Evolutionary conservation across 2,329 filamentous ascomycete species (phyloP).

Genomic region (Fusarium burgessii): DNA sequence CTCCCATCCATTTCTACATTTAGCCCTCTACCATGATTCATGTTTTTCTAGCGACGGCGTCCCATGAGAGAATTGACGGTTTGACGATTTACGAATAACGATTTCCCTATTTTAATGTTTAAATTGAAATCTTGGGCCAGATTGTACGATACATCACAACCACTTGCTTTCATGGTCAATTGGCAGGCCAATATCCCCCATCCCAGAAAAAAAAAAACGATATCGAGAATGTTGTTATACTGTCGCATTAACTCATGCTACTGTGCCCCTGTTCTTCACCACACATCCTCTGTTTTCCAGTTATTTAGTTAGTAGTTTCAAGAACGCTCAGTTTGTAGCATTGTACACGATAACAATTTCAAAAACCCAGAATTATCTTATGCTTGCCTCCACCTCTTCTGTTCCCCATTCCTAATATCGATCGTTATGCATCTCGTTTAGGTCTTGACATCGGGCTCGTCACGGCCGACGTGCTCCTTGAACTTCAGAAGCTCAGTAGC

Average conservation of each 20-base stretch:
- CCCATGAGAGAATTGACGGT: constrained; percentile 27
- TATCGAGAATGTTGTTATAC: constrained; percentile 30
- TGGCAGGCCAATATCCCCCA: constrained; percentile 13
- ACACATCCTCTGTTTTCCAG: constrained; percentile 15
- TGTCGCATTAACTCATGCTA: constrained; percentile 32
- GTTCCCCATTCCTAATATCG: constrained; percentile 1
- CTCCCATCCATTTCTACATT: constrained; percentile 8
- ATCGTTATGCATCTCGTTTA: constrained; percentile 56
- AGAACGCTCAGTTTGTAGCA: constrained; percentile 47
- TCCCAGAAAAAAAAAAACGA: background rate
- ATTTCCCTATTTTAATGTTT: constrained; percentile 37
- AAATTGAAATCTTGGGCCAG: constrained; percentile 29
- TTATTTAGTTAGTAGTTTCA: constrained; percentile 38
- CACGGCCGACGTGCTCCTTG: constrained; percentile 91
- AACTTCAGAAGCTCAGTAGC: constrained; percentile 89
- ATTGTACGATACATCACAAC: constrained; percentile 44
- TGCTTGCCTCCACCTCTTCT: constrained; percentile 38
- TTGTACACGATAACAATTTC: constrained; percentile 42
- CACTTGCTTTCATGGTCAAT: constrained; percentile 22
- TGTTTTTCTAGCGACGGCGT: constrained; percentile 36
- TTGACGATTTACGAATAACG: constrained; percentile 45
- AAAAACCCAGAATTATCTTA: constrained; percentile 40
- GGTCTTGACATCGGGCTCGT: constrained; percentile 96
- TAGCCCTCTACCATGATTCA: constrained; percentile 33
- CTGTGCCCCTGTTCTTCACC: constrained; percentile 2